These are phyloP conservation scores for Psilocybe azurescens DNA, from an alignment of 768 basidiomycete genomes.

Conservation along the genomic window DNA sequence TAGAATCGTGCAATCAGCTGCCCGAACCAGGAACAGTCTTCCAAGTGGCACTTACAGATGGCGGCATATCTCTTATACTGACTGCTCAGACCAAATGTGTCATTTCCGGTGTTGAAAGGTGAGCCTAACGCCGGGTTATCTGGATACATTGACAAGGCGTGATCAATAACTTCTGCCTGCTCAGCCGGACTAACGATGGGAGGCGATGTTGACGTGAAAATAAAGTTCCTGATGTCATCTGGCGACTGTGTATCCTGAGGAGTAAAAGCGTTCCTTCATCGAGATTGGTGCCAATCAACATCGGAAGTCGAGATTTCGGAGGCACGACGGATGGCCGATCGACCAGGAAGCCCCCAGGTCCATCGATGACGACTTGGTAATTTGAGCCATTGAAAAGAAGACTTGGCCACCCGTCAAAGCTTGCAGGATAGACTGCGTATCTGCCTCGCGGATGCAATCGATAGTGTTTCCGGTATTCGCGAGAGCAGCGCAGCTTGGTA, in stretches of 20 bases:
- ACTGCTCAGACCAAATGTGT: conserved; percentile 40
- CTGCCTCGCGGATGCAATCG: conserved; percentile 29
- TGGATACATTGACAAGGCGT: conserved; percentile 41
- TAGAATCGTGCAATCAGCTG: conserved; percentile 1
- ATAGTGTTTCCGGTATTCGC: conserved; percentile 33
- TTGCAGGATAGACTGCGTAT: conserved; percentile 8
- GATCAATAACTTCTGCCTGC: conserved; percentile 21
- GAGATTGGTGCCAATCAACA: conserved; percentile 43
- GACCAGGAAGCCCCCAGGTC: conserved; percentile 39
- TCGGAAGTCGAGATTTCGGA: conserved; percentile 32
- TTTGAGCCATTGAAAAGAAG: conserved; percentile 9
- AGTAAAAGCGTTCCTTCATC: conserved; percentile 38
- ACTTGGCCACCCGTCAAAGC: conserved; percentile 12
- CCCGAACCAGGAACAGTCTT: neutral
- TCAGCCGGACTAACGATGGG: conserved; percentile 25
- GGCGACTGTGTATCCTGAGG: conserved; percentile 27
- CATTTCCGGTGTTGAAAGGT: conserved; percentile 47
- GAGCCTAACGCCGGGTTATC: conserved; percentile 43
- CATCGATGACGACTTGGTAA: conserved; percentile 41
- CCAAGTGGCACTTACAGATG: conserved; percentile 25
- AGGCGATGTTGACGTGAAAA: conserved; percentile 27
- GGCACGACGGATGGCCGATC: conserved; percentile 38
- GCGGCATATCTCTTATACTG: conserved; percentile 34
- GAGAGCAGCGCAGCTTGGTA: conserved; percentile 31
- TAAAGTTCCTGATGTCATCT: conserved; percentile 26